Conservation (phyloP, 2,329 filamentous ascomycete genomes). For the Fusarium tjaetaba region DNA sequence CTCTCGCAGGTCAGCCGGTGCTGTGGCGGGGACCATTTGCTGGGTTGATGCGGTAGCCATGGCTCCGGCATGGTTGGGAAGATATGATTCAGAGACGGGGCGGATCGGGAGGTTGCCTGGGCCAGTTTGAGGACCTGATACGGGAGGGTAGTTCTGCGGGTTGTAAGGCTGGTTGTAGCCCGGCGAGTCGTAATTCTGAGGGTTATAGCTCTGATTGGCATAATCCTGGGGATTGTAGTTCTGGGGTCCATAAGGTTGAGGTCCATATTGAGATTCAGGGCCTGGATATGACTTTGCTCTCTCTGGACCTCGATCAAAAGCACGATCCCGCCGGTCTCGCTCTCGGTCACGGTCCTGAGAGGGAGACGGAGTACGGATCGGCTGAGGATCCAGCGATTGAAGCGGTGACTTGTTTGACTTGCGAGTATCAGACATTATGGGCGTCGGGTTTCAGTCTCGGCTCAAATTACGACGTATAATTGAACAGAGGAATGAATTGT, state of each 20-base stretch:
- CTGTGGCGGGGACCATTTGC: slow-evolving; percentile 31
- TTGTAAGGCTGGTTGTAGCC: slow-evolving; percentile 28
- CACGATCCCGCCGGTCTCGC: slow-evolving; percentile 15
- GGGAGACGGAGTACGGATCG: slow-evolving; percentile 41
- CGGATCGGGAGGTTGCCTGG: slow-evolving; percentile 36
- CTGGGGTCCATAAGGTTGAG: slow-evolving; percentile 20
- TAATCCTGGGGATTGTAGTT: slow-evolving; percentile 35
- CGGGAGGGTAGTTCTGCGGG: slow-evolving; percentile 39
- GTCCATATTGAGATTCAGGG: slow-evolving; percentile 33
- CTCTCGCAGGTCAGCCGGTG: slow-evolving; percentile 41
- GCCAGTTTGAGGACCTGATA: slow-evolving; percentile 30
- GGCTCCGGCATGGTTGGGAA: slow-evolving; percentile 33
- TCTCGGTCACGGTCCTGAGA: slow-evolving; percentile 22
- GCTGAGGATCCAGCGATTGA: slow-evolving; percentile 43
- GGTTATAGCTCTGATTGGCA: slow-evolving; percentile 23
- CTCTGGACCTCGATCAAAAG: slow-evolving; percentile 29
- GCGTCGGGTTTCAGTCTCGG: background rate
- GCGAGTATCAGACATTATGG: slow-evolving; percentile 33
- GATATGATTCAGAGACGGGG: slow-evolving; percentile 35
- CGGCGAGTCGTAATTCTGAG: slow-evolving; percentile 35
- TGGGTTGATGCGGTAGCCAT: slow-evolving; percentile 30
- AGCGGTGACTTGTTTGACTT: slow-evolving; percentile 40
- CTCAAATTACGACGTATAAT: background rate
- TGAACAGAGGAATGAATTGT: background rate
- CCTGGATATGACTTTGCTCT: slow-evolving; percentile 35